Evolutionary conservation across 2,329 filamentous ascomycete genomes (phyloP).

Genomic region (Pestalotiopsis sp.): DNA sequence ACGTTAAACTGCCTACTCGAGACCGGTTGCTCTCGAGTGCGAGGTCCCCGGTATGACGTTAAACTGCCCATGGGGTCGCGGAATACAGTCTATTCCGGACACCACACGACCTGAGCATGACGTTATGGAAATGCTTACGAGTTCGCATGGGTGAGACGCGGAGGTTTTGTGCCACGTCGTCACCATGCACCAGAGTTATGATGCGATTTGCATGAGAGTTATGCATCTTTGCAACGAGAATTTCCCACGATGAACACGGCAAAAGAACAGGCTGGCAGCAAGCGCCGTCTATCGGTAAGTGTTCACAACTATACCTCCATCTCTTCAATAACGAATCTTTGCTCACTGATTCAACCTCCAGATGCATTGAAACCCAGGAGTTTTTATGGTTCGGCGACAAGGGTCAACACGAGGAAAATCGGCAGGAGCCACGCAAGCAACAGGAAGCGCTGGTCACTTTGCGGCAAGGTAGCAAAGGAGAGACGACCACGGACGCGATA

Average conservation of each 20-base stretch:
- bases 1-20: constrained; percentile 21
- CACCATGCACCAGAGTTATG: constrained; percentile 1
- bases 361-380: too few relatives aligned
- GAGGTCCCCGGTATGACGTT: constrained; percentile 17
- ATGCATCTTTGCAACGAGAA: background rate
- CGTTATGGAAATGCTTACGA: constrained; percentile 32
- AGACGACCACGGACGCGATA: too few relatives aligned
- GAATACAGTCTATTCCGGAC: constrained; percentile 23
- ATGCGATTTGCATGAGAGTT: constrained; percentile 1
- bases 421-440: too few relatives aligned
- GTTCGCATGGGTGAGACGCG: constrained; percentile 17
- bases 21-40: constrained; percentile 12
- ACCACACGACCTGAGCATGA: constrained; percentile 37
- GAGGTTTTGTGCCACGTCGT: constrained; percentile 18
- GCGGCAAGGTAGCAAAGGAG: too few relatives aligned
- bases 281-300: background rate
- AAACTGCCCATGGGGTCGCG: constrained; percentile 22
- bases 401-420: too few relatives aligned
- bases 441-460: too few relatives aligned
- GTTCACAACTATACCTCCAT: background rate
- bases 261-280: background rate
- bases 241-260: background rate
- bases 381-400: too few relatives aligned
- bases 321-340: background rate
- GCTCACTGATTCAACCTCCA: too few relatives aligned